A percentile compares a stretch with the other conserved stretches of the same genome.
Conservation (phyloP, 331 rosid genomes). For the Quercus tomentella region DNA sequence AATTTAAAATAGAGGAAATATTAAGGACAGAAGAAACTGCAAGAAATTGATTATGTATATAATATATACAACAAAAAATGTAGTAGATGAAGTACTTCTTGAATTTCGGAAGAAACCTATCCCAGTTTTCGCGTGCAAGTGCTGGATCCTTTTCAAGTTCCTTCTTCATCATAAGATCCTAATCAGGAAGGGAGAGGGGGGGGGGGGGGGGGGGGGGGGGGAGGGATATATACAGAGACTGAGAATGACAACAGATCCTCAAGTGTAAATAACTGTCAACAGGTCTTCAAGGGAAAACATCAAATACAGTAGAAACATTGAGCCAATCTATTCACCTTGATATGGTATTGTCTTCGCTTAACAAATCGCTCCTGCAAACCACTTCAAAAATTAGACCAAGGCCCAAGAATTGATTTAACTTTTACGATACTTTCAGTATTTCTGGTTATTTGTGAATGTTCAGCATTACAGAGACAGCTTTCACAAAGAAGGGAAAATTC, state of each 20-base stretch:
- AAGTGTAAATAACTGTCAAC: background rate
- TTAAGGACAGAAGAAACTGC: conserved; percentile 1
- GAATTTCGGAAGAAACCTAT: conserved; percentile 24
- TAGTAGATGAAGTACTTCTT: conserved; percentile 50
- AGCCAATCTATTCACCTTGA: conserved; percentile 29
- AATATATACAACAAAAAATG: background rate
- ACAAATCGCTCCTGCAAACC: conserved; percentile 72
- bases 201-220: too few species aligned
- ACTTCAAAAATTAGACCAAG: background rate
- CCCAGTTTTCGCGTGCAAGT: conserved; percentile 76
- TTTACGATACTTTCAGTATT: background rate
- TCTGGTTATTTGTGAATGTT: background rate
- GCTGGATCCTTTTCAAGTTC: conserved; percentile 90
- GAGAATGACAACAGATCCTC: background rate
- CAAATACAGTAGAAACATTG: background rate
- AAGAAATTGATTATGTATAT: background rate
- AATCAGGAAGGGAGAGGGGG: background rate
- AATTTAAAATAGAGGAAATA: background rate
- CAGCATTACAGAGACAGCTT: too few species aligned
- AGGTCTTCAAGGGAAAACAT: background rate
- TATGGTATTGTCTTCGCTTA: conserved; percentile 64
- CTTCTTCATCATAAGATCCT: conserved; percentile 88
- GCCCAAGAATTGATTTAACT: background rate
- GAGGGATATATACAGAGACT: background rate
- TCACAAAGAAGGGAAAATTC: too few species aligned